phyloP scores from a whole-genome alignment of 1,284 basidiomycete genomes.

The Heterobasidion parviporum region DNA sequence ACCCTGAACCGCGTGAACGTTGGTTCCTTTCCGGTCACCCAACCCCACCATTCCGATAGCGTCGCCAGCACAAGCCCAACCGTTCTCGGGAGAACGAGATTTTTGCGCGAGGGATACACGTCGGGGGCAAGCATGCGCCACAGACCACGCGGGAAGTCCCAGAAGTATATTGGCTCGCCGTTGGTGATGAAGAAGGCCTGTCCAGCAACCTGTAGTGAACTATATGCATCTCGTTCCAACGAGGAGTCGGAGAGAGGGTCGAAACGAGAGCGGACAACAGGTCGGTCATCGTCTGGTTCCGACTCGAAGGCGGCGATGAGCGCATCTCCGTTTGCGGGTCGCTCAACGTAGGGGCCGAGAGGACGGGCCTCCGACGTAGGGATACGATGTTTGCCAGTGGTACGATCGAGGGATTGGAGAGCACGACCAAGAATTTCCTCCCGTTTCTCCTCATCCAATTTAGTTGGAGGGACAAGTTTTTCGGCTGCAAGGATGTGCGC shows the following conservation, averaged over 20 bases:
- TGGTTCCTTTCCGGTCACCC: slow-evolving; percentile 75
- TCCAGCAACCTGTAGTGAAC: slow-evolving; percentile 73
- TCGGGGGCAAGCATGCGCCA: slow-evolving; percentile 57
- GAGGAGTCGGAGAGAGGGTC: slow-evolving; percentile 57
- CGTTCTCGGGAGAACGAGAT: slow-evolving; percentile 51
- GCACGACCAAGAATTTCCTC: slow-evolving; percentile 37
- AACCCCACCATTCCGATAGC: slow-evolving; percentile 69
- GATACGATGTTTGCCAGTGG: slow-evolving; percentile 51
- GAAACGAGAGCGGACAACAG: slow-evolving; percentile 70
- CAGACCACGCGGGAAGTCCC: slow-evolving; percentile 87
- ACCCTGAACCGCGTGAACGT: slow-evolving; percentile 89
- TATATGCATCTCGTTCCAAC: slow-evolving; percentile 36
- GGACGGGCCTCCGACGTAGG: slow-evolving; percentile 76
- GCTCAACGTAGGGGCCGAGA: slow-evolving; percentile 69
- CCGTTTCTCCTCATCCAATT: slow-evolving; percentile 32
- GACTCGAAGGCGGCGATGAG: slow-evolving; percentile 56
- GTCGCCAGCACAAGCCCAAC: slow-evolving; percentile 68
- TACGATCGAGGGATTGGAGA: slow-evolving; percentile 56
- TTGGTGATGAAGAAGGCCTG: slow-evolving; percentile 98
- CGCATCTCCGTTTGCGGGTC: slow-evolving; percentile 48
- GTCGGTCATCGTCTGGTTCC: slow-evolving; percentile 33
- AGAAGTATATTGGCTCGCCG: slow-evolving; percentile 93
- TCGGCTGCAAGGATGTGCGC: slow-evolving; percentile 95
- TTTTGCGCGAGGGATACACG: slow-evolving; percentile 25
- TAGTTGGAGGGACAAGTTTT: slow-evolving; percentile 49